phyloP scores from a whole-genome alignment of 495 filamentous ascomycete genomes.

The Beverwykella pulmonaria region DNA sequence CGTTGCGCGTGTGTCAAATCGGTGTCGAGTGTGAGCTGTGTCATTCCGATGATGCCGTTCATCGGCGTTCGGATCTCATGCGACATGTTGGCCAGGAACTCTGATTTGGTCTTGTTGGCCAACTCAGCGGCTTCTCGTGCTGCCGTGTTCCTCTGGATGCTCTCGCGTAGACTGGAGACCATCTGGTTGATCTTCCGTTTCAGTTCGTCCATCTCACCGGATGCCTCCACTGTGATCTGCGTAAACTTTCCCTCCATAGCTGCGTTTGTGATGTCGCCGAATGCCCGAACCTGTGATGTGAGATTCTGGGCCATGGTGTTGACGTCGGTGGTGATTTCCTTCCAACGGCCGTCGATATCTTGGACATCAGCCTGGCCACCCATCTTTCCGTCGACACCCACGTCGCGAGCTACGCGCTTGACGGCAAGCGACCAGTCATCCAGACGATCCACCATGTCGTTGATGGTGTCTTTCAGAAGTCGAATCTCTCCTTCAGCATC shows the following conservation, averaged over 20 bases:
- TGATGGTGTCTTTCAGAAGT: conserved; percentile 94
- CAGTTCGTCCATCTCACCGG: conserved; percentile 98
- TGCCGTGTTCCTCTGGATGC: conserved; percentile 96
- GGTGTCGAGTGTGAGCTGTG: conserved; percentile 93
- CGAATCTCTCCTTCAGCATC: conserved; percentile 94
- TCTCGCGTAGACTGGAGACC: conserved; percentile 93
- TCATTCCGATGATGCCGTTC: conserved; percentile 89
- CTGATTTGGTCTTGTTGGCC: conserved; percentile 97
- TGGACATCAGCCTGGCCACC: conserved; percentile 96
- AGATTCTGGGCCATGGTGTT: conserved; percentile 99
- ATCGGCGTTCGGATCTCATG: conserved; percentile 99
- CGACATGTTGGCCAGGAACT: conserved; percentile 99
- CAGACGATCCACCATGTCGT: conserved; percentile 97
- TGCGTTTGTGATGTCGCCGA: conserved; percentile 96
- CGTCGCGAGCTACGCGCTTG: conserved; percentile 93
- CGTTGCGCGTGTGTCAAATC: conserved; percentile 92
- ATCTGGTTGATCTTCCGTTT: conserved; percentile 99
- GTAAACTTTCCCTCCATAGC: conserved; percentile 97
- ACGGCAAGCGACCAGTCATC: conserved; percentile 97
- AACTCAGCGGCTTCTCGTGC: conserved; percentile 95
- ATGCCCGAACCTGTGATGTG: conserved; percentile 96
- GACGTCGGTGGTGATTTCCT: conserved; percentile 96
- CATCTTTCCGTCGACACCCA: conserved; percentile 98
- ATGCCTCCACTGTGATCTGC: conserved; percentile 95
- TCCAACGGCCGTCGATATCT: conserved; percentile 92